Evolutionary conservation across 768 basidiomycete genomes (phyloP).

Genomic region (Mycena epipterygia): DNA sequence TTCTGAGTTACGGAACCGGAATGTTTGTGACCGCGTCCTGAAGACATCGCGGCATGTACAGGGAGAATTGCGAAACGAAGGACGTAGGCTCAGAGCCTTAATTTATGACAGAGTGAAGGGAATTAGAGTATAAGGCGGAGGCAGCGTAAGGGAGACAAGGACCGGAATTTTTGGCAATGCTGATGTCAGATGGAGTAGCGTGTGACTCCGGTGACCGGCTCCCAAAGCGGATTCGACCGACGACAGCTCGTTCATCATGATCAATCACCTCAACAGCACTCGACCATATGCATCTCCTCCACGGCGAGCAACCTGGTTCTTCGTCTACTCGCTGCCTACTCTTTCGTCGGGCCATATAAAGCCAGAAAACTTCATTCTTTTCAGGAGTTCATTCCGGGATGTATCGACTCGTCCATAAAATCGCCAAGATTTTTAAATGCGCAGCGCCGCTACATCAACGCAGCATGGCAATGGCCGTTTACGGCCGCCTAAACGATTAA

Average conservation of each 20-base stretch:
- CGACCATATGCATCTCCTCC: no score
- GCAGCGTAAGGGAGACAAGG: conserved; percentile 10
- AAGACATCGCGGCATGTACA: conserved; percentile 63
- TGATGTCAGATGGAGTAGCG: conserved; percentile 19
- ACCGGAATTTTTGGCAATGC: conserved; percentile 28
- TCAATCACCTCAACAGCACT: no score
- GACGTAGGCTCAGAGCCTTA: conserved; percentile 39
- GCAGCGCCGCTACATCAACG: not conserved
- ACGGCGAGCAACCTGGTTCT: no score
- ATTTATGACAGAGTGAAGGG: conserved; percentile 34
- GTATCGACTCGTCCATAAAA: not conserved
- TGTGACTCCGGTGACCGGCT: conserved; percentile 4
- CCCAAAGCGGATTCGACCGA: not conserved
- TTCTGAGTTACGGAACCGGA: conserved; percentile 77
- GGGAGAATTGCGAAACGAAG: conserved; percentile 29
- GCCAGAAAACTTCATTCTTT: no score
- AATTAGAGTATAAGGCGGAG: conserved; percentile 19
- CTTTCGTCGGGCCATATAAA: no score
- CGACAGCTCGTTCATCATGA: no score
- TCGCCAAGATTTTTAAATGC: not conserved
- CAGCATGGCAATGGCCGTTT: conserved; percentile 5
- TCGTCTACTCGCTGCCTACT: no score
- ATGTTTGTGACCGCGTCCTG: conserved; percentile 70
- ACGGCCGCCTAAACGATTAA: not conserved
- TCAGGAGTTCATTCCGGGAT: no score